These are phyloP conservation scores for Canavalia ensiformis DNA, from an alignment of 306 rosid genomes.

Conservation along the genomic window DNA sequence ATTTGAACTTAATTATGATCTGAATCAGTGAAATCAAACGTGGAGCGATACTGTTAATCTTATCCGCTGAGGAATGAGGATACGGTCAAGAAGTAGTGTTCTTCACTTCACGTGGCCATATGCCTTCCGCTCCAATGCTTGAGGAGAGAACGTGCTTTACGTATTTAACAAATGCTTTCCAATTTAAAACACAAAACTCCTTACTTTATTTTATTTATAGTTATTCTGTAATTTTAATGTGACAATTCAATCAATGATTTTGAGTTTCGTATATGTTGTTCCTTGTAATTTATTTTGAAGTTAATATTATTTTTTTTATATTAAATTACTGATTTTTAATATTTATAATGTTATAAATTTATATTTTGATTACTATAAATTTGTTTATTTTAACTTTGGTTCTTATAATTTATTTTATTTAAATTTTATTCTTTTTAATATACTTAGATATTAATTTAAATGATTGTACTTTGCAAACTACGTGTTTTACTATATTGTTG, in stretches of 20 bases:
- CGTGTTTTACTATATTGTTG: background rate
- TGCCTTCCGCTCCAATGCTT: constrained; percentile 52
- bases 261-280: background rate
- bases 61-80: constrained; percentile 38
- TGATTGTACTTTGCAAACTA: background rate
- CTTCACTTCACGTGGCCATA: constrained; percentile 54
- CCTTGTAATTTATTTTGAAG: background rate
- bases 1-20: background rate
- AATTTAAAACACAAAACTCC: background rate
- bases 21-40: background rate
- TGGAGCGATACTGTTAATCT: constrained; percentile 44
- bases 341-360: no score
- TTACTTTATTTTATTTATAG: background rate
- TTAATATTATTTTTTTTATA: background rate
- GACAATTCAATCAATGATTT: background rate
- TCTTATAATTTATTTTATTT: no score
- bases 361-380: background rate
- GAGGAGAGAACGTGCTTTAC: constrained; percentile 41
- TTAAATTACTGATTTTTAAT: no score
- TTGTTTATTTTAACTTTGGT: background rate
- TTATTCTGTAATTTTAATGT: background rate
- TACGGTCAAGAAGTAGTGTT: background rate
- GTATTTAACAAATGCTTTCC: constrained; percentile 27
- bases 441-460: background rate
- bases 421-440: background rate